Percentiles rank a stretch among this genome's conserved stretches.
Conservation (phyloP, 176 grass and related monocot species). For the Chloris gayana region DNA sequence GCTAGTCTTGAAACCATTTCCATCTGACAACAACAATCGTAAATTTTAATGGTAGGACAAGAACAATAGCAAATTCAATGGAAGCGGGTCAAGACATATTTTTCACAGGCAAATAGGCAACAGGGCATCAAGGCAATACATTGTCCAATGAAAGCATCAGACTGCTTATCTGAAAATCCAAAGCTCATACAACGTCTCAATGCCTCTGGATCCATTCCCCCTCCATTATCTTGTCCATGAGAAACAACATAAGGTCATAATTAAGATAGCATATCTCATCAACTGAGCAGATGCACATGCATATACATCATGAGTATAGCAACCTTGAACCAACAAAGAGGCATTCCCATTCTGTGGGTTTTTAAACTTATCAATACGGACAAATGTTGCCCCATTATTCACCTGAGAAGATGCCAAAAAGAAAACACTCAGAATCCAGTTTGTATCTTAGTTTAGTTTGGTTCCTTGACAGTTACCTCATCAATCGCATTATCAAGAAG, state of each 20-base stretch:
- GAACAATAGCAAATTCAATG: constrained; percentile 41
- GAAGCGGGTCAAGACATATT: constrained; percentile 21
- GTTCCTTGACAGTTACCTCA: constrained; percentile 48
- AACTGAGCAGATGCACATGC: constrained; percentile 18
- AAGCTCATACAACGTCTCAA: constrained; percentile 92
- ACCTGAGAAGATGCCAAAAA: constrained; percentile 51
- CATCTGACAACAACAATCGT: constrained; percentile 65
- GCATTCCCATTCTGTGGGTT: constrained; percentile 58
- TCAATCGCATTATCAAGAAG: constrained; percentile 83
- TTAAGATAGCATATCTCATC: constrained; percentile 16
- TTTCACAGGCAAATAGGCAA: constrained; percentile 42
- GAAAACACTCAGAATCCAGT: constrained; percentile 34
- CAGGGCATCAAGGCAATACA: constrained; percentile 55
- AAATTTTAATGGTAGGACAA: constrained; percentile 40
- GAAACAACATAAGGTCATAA: constrained; percentile 33
- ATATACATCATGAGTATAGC: constrained; percentile 26
- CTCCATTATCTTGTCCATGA: constrained; percentile 83
- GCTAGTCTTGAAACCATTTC: constrained; percentile 99
- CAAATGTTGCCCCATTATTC: constrained; percentile 74
- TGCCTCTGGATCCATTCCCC: constrained; percentile 90
- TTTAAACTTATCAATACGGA: constrained; percentile 62
- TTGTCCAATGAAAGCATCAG: constrained; percentile 89
- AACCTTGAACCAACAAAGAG: constrained; percentile 83
- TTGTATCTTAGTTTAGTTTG: constrained; percentile 21
- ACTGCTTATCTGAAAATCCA: constrained; percentile 97